Evolutionary conservation across 805 yeast species (phyloP), one percentile per base, ranked within the genome.

Genomic region (Zygoascus flipseniorum): DNA sequence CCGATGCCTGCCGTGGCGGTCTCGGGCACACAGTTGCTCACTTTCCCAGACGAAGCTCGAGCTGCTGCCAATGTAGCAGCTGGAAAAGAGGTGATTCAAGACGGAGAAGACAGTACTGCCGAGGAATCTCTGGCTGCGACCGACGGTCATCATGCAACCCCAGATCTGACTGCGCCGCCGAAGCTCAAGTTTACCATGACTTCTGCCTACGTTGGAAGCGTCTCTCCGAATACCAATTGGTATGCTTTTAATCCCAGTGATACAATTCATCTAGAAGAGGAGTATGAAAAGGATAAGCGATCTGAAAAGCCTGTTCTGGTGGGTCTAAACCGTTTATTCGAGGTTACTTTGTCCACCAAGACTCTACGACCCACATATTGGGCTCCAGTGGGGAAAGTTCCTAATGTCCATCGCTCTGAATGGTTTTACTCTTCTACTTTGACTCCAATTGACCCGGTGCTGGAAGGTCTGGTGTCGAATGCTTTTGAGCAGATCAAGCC

Each of bases 351-450:
- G 31, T 32, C 54, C 41, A 41, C 54, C 42, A 50, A 53, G 42
- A 47, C 51, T 9, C 54, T 71, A 43, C 55, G 55, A 44, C 76
- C 76, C 1, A 64, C 72, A 1, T 72, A 72, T 56, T 72, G 76
- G 76, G 56, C 63, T 9, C 58, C 69, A 0, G 53, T 63, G 44
- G 51, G 57, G 10, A 65, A 65, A 42, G 58, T 67, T 0, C 63
- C 68, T n/a, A 60, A 60, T 46, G 72, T 71, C 1, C 54, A 61
- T 14, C 53, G 66, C 11, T 62, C 70, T 28, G 61, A 63, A 13
- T 72, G 76, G 76, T 69, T 72, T 43, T 68, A 69, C 54, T 53
- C 62, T 8, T 54, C 58, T n/a, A 58, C 70, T 1, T 45, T 64
- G 48, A 62, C 70, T 2, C 75, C 75, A 1, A 52, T 65, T 10